Base-by-base conservation (phyloP, 2,329 filamentous ascomycete genomes). In the Hypoxylon sp. region DNA sequence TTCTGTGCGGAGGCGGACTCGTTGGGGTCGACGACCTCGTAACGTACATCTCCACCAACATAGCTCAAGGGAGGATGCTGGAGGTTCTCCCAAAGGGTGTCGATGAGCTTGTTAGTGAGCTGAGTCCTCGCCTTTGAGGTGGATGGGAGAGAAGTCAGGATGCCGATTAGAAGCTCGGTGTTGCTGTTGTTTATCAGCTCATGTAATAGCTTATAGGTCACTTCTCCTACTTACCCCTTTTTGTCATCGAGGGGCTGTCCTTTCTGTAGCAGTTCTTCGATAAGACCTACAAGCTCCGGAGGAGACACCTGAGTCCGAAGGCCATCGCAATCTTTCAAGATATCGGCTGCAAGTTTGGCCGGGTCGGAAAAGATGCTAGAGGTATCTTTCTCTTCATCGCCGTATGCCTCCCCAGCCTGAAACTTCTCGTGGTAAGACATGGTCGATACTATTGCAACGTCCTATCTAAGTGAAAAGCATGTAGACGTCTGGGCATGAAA, bases 241-340 rank as follows among this genome's bases (percentile, higher is more conserved):
- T 81, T 85, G 63, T 89, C 86, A 61, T 89, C 75, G 11, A 82
- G 69, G 5, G 77, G 76, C 30, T 80, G 72, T 2, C 80, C 80
- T n/a, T 76, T 75, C 47, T 55, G 52, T 34, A 52, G 20, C 9
- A 72, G 42, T 23, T 63, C 62, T 12, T 71, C 67, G 31, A 74
- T 59, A 19, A 74, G 66, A 3, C 46, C 61, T 4, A 61, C 57
- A 8, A 74, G 47, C 37, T 74, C 60, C 3, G 58, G 29, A 9
- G 62, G 29, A 16, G 65, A 65, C 1, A 59, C 65, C 43, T 70
- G 63, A 31, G 60, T 62, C 2, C 62, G 55, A 25, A 71, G 40
- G 8, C 63, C 65, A 19, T 45, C 43, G 43, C 56, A 65, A 37
- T 72, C 67, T 36, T 65, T 72, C 34, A 73, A 36, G 9, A 73